Percentiles rank a stretch among this genome's conserved stretches.
phyloP scores from a whole-genome alignment of 129 eudicot species.

The Flaveria ramosissima region DNA sequence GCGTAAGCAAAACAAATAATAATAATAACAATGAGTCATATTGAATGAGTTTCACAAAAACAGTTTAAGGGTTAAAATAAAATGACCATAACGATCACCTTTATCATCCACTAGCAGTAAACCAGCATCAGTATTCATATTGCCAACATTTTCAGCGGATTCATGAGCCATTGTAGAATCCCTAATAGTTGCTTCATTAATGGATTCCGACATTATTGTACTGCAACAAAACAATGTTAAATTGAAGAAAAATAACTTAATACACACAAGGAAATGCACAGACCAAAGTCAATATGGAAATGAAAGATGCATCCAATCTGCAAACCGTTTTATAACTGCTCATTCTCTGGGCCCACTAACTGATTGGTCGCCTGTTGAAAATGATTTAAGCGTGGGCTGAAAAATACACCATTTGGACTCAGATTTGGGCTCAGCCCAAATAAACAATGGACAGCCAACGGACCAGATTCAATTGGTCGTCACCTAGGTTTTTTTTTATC shows the following conservation, averaged over 20 bases:
- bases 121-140: background rate
- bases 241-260: background rate
- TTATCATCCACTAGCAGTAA: background rate
- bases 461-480: too few species aligned
- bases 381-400: too few species aligned
- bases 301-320: background rate
- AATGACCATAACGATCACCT: background rate
- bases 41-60: background rate
- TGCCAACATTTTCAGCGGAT: background rate
- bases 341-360: background rate
- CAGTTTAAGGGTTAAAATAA: background rate
- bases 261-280: background rate
- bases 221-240: background rate
- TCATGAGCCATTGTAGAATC: background rate
- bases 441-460: too few species aligned
- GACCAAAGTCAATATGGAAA: background rate
- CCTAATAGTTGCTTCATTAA: background rate
- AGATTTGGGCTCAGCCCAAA: too few species aligned
- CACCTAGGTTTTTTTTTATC: too few species aligned
- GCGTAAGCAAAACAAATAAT: background rate
- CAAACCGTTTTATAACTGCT: conserved; percentile 1
- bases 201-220: background rate
- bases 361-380: background rate
- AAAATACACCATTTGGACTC: too few species aligned
- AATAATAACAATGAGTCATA: background rate